Evolutionary conservation across 176 grass and related monocot genomes (phyloP), one percentile per base, ranked within the genome.

Genomic region (Triticum timopheevii): DNA sequence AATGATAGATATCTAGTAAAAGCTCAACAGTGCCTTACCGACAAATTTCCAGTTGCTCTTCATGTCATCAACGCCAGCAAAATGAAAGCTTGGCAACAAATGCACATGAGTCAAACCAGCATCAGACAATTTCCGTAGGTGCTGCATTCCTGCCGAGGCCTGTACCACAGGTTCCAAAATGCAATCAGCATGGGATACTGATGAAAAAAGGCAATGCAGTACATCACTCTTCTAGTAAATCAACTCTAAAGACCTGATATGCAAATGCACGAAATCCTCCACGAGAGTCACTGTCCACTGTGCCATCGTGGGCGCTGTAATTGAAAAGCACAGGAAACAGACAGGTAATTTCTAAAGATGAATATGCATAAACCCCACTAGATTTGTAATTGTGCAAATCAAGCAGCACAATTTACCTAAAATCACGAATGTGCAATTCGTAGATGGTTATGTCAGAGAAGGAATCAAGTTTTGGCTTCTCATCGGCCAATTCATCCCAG

Each of bases 351-450:
- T 83, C 33, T 23, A 65, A 50, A 65, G 61, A 74, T 36, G 13
- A 76, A 80, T 8, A 83, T 49, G n/a, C 16, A 12, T 74, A 75
- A 63, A 81, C 50, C 13, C 7, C 9, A 45, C n/a, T 17, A 87
- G 61, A 82, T 44, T 76, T 82, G 62, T 62, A 84, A 2, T 22
- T 0, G 0, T 44, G 68, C 17, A 62, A 84, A 84, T 65, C 56
- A 75, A 45, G 39, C 39, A 69, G 47, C 49, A 25, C 16, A 81
- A n/a, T 45, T 82, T 10, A 95, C 95, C 95, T 98, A 39, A 98
- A 98, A 93, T 98, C 96, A 49, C 96, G 93, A 86, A 98, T 92
- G 80, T 98, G 93, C 88, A 98, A 74, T 83, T 98, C 93, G 80
- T 98, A 94, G 80, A 98, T 91, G 75, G 86, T 98, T 92, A 95